Conservation (phyloP, 768 basidiomycete genomes). For the Tubosaeta sp. region DNA sequence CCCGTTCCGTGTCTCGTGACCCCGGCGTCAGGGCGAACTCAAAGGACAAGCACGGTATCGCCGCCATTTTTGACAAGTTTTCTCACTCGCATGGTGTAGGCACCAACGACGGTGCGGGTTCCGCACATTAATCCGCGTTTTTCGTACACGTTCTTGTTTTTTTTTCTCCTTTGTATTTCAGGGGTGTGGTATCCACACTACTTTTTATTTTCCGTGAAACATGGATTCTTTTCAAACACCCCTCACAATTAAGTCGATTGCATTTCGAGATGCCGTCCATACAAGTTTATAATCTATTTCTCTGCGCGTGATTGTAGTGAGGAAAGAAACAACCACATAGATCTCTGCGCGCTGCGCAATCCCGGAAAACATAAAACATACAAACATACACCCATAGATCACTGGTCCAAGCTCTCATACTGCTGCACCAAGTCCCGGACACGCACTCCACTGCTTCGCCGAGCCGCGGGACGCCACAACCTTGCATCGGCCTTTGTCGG, state of each 20-base stretch:
- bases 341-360: constrained; percentile 11
- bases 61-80: constrained; percentile 28
- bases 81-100: constrained; percentile 16
- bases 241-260: not conserved
- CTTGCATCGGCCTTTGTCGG: constrained; percentile 39
- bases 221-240: not conserved
- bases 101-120: not conserved
- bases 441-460: constrained; percentile 63
- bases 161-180: not conserved
- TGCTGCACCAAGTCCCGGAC: constrained; percentile 68
- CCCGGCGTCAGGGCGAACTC: constrained; percentile 20
- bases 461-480: constrained; percentile 26
- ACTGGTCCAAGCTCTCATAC: constrained; percentile 44
- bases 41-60: constrained; percentile 29
- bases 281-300: not conserved
- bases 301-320: not conserved
- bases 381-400: constrained; percentile 4
- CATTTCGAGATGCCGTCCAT: not conserved
- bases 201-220: not conserved
- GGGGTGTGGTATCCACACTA: not conserved
- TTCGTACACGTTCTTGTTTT: not conserved
- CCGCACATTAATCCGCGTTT: not conserved
- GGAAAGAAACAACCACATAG: not conserved
- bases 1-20: constrained; percentile 33
- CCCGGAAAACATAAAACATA: constrained; percentile 9